Evolutionary conservation across 2,329 filamentous ascomycete species (phyloP).

Genomic region (Westerdykella aurantiaca): DNA sequence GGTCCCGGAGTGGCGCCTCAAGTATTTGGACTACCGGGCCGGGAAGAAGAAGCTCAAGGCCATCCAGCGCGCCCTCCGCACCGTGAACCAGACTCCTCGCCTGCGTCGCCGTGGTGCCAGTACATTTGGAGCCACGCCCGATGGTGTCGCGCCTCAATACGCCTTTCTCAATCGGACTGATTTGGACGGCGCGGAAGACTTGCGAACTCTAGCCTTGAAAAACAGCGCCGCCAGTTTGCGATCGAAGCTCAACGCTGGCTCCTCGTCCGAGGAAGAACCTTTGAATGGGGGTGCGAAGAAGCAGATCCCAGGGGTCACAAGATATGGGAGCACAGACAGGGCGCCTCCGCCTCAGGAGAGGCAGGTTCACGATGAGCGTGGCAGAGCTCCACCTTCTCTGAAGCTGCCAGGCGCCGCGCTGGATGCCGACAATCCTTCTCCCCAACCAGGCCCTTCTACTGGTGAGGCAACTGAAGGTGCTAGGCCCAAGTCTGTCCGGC

Average conservation of each 20-base stretch:
- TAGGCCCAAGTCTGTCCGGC: slow-evolving; percentile 15
- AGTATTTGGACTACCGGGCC: slow-evolving; percentile 90
- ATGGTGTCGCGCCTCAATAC: slow-evolving; percentile 37
- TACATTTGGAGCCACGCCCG: slow-evolving; percentile 29
- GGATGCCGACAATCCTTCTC: slow-evolving; percentile 35
- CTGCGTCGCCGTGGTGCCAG: slow-evolving; percentile 33
- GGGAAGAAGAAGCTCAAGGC: slow-evolving; percentile 93
- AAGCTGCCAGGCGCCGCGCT: slow-evolving; percentile 59
- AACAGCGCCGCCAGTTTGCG: slow-evolving; percentile 19
- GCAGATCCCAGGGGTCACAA: slow-evolving; percentile 34
- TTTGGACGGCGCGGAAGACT: slow-evolving; percentile 17
- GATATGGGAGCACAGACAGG: slow-evolving; percentile 60
- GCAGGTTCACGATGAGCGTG: slow-evolving; percentile 13
- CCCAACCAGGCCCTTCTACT: slow-evolving; percentile 12
- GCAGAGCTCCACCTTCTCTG: slow-evolving; percentile 45
- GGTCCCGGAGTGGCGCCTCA: slow-evolving; percentile 90
- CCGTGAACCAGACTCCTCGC: slow-evolving; percentile 50
- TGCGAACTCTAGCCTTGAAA: slow-evolving; percentile 20
- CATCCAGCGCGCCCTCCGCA: slow-evolving; percentile 64
- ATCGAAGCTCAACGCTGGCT: slow-evolving; percentile 11
- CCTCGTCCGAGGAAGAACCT: slow-evolving; percentile 21
- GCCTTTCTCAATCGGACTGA: slow-evolving; percentile 35
- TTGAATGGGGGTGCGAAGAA: slow-evolving; percentile 15
- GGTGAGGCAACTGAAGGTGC: slow-evolving; percentile 3
- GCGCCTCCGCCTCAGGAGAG: slow-evolving; percentile 38